Evolutionary conservation across 2,329 filamentous ascomycete species (phyloP), one percentile per base, ranked within the genome.

Genomic region (Atkinsonella texensis): DNA sequence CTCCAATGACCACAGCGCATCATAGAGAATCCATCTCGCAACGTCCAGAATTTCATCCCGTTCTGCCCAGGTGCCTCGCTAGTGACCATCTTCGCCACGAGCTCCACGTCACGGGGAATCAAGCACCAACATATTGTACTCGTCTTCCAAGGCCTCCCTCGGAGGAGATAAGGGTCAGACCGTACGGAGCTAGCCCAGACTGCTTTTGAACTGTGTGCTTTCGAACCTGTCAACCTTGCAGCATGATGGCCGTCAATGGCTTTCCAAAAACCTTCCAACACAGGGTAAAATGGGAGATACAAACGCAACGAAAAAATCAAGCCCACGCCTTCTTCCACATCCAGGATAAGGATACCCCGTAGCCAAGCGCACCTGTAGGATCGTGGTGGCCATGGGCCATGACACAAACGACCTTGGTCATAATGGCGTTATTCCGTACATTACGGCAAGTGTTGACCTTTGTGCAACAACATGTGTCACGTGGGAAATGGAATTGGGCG

Each of bases 301-400:
- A n/a, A n/a, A n/a, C n/a, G n/a, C n/a, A 12, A 41, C 17, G 11
- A 18, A 20, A 7, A 46, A 43, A 8, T 15, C 11, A 4, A 15
- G 60, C 70, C 60, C 57, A 75, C 74, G 42, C 68, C 66, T 6
- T 66, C 63, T 56, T 78, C 72, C 3, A 76, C 72, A 53, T 72
- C 67, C 35, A 33, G 12, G 32, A 33, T 33, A 12, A 33, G 32
- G n/a, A n/a, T 33, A 33, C 12, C 7, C 13, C 39, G 13, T 6
- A 8, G 39, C 13, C 39, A 18, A 9, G 23, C 47, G 33, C 55
- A 77, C 75, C 74, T 44, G 75, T 77, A 2, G 75, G 76, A 56
- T 79, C 75, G 57, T 78, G 73, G 43, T 74, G 75, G 54, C 77
- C 77, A 57, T 79, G 74, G 42, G 74, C 69, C 74, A 78, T 77